phyloP scores from a whole-genome alignment of 2,329 filamentous ascomycete genomes.

The Colletotrichum simmondsii region DNA sequence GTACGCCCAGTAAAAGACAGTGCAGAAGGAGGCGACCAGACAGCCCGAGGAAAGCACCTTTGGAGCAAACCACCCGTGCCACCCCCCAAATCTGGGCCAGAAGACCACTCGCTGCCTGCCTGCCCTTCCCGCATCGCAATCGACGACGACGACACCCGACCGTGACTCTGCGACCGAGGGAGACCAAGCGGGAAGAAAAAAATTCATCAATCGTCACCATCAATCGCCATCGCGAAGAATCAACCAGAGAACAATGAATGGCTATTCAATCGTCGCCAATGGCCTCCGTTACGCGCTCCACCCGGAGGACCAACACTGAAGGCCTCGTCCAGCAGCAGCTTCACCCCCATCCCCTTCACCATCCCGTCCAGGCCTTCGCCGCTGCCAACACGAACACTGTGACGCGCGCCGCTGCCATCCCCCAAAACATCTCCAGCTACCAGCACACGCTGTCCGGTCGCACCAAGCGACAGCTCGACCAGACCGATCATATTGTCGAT shows the following conservation, averaged over 20 bases:
- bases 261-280: constrained; percentile 49
- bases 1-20: constrained; percentile 9
- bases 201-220: constrained; percentile 24
- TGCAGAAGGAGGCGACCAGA: constrained; percentile 2
- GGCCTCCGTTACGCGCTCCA: constrained; percentile 64
- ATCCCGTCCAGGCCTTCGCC: constrained; percentile 38
- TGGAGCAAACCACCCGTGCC: background rate
- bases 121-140: constrained; percentile 29
- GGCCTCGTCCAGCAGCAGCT: constrained; percentile 43
- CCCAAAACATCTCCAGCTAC: constrained; percentile 46
- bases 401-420: constrained; percentile 41
- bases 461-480: constrained; percentile 61
- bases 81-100: constrained; percentile 9
- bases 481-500: constrained; percentile 50
- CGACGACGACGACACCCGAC: constrained; percentile 17
- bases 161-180: constrained; percentile 15
- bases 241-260: constrained; percentile 41
- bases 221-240: constrained; percentile 28
- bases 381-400: constrained; percentile 42
- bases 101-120: background rate
- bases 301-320: constrained; percentile 55
- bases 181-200: background rate
- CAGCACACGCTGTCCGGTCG: constrained; percentile 48
- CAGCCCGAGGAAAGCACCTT: background rate
- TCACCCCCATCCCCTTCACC: constrained; percentile 38